These are phyloP conservation scores for Cerrena zonata DNA, from an alignment of 1,284 basidiomycete genomes.

Conservation along the genomic window DNA sequence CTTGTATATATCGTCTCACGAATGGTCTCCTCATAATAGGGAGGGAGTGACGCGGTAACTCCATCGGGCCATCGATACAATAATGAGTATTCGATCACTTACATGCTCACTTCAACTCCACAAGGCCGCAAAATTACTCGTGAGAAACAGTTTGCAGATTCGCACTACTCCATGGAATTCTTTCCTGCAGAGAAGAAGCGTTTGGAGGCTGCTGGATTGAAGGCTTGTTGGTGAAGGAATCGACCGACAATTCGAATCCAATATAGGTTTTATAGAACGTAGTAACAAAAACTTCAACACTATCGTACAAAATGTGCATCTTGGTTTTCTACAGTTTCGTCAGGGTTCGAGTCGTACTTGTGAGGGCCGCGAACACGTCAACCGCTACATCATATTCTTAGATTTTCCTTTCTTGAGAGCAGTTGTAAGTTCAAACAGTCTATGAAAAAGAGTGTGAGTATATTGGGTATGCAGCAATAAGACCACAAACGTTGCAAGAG, in stretches of 20 bases:
- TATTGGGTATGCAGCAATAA: no score
- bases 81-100: not conserved
- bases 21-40: not conserved
- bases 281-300: not conserved
- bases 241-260: not conserved
- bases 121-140: not conserved
- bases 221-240: not conserved
- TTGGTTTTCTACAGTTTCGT: not conserved
- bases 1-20: not conserved
- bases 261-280: not conserved
- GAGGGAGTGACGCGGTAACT: not conserved
- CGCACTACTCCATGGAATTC: conserved; percentile 1
- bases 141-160: conserved; percentile 2
- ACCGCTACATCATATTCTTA: no score
- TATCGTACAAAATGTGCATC: not conserved
- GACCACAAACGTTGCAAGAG: no score
- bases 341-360: no score
- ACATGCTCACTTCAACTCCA: not conserved
- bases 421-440: no score
- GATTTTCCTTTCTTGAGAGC: not conserved
- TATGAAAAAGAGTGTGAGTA: no score
- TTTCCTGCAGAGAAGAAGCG: not conserved
- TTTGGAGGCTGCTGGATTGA: not conserved
- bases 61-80: not conserved
- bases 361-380: no score